Evolutionary conservation across 2,329 filamentous ascomycete genomes (phyloP), one percentile per base, ranked within the genome.

Genomic region (Aspergillus floridensis): DNA sequence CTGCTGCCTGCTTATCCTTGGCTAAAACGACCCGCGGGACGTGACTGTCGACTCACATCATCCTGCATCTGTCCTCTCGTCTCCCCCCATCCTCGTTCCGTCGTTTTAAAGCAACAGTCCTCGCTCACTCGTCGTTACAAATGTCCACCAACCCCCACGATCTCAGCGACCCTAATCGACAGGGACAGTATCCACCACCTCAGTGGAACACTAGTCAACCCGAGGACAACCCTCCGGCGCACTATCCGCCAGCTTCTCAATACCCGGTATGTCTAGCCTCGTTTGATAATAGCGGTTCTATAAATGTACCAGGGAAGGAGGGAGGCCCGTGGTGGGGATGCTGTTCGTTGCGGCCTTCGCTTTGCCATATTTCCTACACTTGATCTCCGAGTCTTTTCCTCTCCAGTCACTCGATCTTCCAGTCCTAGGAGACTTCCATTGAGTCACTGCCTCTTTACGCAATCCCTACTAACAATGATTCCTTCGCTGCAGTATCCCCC

Each of bases 101-200:
- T 58, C 61, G 60, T 53, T 68, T 60, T 63, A 63, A 59, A 66
- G 64, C 63, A 65, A 64, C 66, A 63, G 60, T 56, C 60, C 60
- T 61, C 60, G 63, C 59, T 59, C 60, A 52, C 59, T 64, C 57
- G 58, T 54, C 16, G 61, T 65, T 66, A 70, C 73, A 68, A 76
- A 77, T 77, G 75, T 77, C 75, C 70, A 72, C 66, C 72, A 77
- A 79, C 66, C 73, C 76, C 62, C 69, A 73, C 70, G 70, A 74
- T 63, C 69, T 61, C 62, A 63, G 67, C 70, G 79, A 80, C 69
- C 74, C 77, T 60, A 74, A 72, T 70, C 77, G 76, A 61, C 77
- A 74, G 71, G 77, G 76, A 69, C 78, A 79, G 69, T 78, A 79
- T 74, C 75, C 76, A 69, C 74, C 74, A 59, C 73, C 73, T 58